Conservation (phyloP, 805 yeast genomes). For the Zygoascus biomembranicola region DNA sequence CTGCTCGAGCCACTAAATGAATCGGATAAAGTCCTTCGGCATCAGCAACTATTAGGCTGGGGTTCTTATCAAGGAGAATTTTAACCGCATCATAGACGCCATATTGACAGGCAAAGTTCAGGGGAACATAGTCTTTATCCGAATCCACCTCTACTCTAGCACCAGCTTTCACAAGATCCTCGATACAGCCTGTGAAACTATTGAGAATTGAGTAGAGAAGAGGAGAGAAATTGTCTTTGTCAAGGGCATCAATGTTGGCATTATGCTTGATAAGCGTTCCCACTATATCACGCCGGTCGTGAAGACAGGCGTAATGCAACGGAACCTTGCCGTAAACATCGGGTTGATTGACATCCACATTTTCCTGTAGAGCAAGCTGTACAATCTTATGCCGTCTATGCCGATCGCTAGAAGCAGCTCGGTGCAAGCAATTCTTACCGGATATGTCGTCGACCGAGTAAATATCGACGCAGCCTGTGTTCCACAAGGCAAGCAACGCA, state of each 20-base stretch:
- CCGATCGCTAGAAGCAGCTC: constrained; percentile 31
- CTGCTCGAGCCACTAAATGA: constrained; percentile 82
- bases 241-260: constrained; percentile 29
- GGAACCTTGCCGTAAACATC: constrained; percentile 63
- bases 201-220: constrained; percentile 68
- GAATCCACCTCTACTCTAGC: constrained; percentile 32
- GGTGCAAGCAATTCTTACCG: constrained; percentile 70
- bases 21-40: constrained; percentile 83
- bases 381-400: constrained; percentile 25
- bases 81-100: constrained; percentile 69
- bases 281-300: constrained; percentile 39
- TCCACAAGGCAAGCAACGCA: constrained; percentile 43
- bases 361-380: constrained; percentile 23
- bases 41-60: constrained; percentile 42
- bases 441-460: constrained; percentile 61
- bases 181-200: constrained; percentile 49
- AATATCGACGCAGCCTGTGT: constrained; percentile 48
- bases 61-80: constrained; percentile 42
- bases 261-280: constrained; percentile 34
- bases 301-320: constrained; percentile 71
- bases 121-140: constrained; percentile 42
- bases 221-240: constrained; percentile 56
- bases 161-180: constrained; percentile 42
- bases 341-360: constrained; percentile 22
- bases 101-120: constrained; percentile 80